Percentiles rank a stretch among this genome's conserved stretches.
Evolutionary conservation across 176 grass and related monocot species (phyloP).

Genomic region (Themeda triandra): DNA sequence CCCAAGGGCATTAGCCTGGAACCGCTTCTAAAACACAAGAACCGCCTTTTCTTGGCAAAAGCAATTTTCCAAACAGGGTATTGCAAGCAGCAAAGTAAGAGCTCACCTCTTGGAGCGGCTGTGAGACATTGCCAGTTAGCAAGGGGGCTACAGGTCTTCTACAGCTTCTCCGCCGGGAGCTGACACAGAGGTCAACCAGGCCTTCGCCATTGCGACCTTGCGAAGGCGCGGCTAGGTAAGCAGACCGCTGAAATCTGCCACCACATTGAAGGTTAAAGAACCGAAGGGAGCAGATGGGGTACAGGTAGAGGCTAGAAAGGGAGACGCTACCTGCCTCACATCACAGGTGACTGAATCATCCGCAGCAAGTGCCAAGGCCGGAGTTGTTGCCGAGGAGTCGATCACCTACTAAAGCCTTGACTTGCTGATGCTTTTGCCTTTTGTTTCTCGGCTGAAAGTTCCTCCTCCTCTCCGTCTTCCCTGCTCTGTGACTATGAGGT

Average conservation of each 20-base stretch:
- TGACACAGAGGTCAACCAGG: conserved; percentile 18
- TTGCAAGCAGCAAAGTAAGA: not conserved
- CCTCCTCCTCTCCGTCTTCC: not conserved
- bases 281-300: not conserved
- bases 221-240: not conserved
- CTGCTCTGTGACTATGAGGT: conserved; percentile 7
- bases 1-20: conserved; percentile 9
- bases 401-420: conserved; percentile 42
- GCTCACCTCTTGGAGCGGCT: conserved; percentile 28
- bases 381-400: conserved; percentile 28
- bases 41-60: not conserved
- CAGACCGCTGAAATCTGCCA: conserved; percentile 10
- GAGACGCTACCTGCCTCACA: conserved; percentile 32
- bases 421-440: conserved; percentile 2
- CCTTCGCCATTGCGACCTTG: conserved; percentile 6
- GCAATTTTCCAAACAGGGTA: not conserved
- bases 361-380: conserved; percentile 2
- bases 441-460: conserved; percentile 11
- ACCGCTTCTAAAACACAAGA: not conserved
- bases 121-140: conserved; percentile 11
- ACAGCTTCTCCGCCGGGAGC: not conserved
- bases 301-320: conserved; percentile 12
- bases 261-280: not conserved
- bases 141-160: not conserved
- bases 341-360: not conserved